phyloP scores from a whole-genome alignment of 1,284 basidiomycete species.

The Ustilago crameri region DNA sequence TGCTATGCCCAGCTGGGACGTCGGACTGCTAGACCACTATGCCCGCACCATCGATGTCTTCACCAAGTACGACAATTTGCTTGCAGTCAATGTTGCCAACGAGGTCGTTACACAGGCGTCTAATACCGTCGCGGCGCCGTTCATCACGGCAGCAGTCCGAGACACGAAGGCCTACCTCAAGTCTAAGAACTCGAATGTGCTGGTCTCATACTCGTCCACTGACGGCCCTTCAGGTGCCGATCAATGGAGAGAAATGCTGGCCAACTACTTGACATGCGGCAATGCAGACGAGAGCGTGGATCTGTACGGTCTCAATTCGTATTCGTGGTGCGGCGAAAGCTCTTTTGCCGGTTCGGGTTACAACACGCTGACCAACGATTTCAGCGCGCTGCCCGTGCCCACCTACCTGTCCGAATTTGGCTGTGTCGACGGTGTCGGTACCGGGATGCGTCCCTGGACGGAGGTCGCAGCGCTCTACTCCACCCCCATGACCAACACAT shows the following conservation, averaged over 20 bases:
- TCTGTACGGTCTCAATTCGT: slow-evolving; percentile 75
- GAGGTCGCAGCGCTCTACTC: slow-evolving; percentile 82
- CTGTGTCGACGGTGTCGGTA: slow-evolving; percentile 73
- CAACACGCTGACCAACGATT: slow-evolving; percentile 69
- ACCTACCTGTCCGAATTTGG: slow-evolving; percentile 93
- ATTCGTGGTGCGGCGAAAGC: slow-evolving; percentile 79
- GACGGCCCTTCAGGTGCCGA: slow-evolving; percentile 74
- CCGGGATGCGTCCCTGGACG: slow-evolving; percentile 79
- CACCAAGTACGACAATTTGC: slow-evolving; percentile 56
- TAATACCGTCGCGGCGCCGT: slow-evolving; percentile 78
- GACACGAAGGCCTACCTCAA: slow-evolving; percentile 82
- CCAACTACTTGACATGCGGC: slow-evolving; percentile 85
- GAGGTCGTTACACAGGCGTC: slow-evolving; percentile 78
- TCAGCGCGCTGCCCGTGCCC: slow-evolving; percentile 76
- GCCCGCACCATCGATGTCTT: slow-evolving; percentile 81
- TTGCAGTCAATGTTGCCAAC: slow-evolving; percentile 84
- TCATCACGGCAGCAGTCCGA: slow-evolving; percentile 88
- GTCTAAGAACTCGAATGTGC: slow-evolving; percentile 74
- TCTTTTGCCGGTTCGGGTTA: slow-evolving; percentile 73
- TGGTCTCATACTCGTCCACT: slow-evolving; percentile 87
- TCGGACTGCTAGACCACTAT: slow-evolving; percentile 83
- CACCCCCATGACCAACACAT: slow-evolving; percentile 78
- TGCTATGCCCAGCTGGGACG: slow-evolving; percentile 80
- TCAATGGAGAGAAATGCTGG: slow-evolving; percentile 72
- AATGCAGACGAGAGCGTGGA: slow-evolving; percentile 79